Conservation (phyloP, 805 yeast species). For the Jamesozyma gamospora region DNA sequence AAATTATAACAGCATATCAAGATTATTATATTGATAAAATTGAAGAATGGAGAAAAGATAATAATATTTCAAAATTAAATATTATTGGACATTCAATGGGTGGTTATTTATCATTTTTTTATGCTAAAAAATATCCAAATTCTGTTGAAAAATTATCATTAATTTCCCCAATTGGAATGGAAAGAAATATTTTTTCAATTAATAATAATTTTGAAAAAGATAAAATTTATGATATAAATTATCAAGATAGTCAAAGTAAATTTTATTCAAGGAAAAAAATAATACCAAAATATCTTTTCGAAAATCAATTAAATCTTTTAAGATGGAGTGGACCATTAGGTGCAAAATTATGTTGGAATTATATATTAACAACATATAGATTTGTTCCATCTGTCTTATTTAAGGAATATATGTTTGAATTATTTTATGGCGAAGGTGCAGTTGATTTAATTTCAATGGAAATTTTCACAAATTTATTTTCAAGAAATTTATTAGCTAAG, state of each 20-base stretch:
- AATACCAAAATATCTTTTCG: slow-evolving; percentile 27
- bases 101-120: slow-evolving; percentile 60
- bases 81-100: slow-evolving; percentile 74
- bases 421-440: slow-evolving; percentile 8
- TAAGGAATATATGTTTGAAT: slow-evolving; percentile 19
- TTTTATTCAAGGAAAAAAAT: slow-evolving; percentile 20
- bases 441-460: slow-evolving; percentile 11
- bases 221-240: slow-evolving; percentile 23
- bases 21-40: slow-evolving; percentile 47
- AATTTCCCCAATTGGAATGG: slow-evolving; percentile 73
- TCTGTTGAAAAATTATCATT: slow-evolving; percentile 46
- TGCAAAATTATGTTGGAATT: slow-evolving; percentile 29
- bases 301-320: slow-evolving; percentile 38
- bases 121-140: slow-evolving; percentile 49
- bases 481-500: slow-evolving; percentile 38
- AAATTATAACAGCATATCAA: slow-evolving; percentile 34
- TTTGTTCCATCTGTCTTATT: slow-evolving; percentile 20
- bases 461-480: slow-evolving; percentile 24
- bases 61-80: slow-evolving; percentile 44
- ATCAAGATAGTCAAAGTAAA: slow-evolving; percentile 36
- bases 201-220: slow-evolving; percentile 21
- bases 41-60: slow-evolving; percentile 51
- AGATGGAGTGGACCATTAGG: slow-evolving; percentile 38
- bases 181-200: slow-evolving; percentile 53
- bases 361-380: slow-evolving; percentile 24